Evolutionary conservation across 2,329 filamentous ascomycete species (phyloP).

Genomic region (Kalmusia sp.): DNA sequence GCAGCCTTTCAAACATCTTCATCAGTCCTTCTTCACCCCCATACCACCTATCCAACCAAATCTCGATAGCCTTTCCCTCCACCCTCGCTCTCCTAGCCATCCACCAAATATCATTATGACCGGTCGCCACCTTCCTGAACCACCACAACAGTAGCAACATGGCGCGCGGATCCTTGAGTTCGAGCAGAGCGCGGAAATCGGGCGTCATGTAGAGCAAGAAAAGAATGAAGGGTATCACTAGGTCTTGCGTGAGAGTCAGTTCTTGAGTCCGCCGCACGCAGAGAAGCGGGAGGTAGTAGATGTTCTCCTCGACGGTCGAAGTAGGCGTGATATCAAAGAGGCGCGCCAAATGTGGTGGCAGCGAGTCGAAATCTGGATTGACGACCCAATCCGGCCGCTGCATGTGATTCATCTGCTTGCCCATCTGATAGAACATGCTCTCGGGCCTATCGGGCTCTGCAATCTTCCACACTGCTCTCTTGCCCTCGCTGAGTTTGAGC

Average conservation of each 20-base stretch:
- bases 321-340: constrained; percentile 36
- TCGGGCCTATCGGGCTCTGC: constrained; percentile 57
- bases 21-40: constrained; percentile 18
- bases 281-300: constrained; percentile 40
- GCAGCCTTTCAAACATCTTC: constrained; percentile 13
- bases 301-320: constrained; percentile 24
- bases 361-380: constrained; percentile 19
- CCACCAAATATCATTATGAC: constrained; percentile 35
- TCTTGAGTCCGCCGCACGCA: constrained; percentile 50
- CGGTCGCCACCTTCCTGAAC: constrained; percentile 53
- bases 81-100: constrained; percentile 30
- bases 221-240: constrained; percentile 54
- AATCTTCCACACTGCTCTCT: constrained; percentile 61
- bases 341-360: constrained; percentile 43
- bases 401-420: constrained; percentile 24
- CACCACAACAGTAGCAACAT: constrained; percentile 65
- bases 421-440: constrained; percentile 54
- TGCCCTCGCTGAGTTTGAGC: constrained; percentile 64
- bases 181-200: constrained; percentile 55
- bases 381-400: constrained; percentile 20
- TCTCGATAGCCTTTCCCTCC: constrained; percentile 30
- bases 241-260: constrained; percentile 47
- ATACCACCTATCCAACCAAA: constrained; percentile 31
- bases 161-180: constrained; percentile 60
- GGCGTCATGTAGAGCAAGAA: constrained; percentile 57